phyloP scores from a whole-genome alignment of 148 eudicot species.

The Chenopodium formosanum region DNA sequence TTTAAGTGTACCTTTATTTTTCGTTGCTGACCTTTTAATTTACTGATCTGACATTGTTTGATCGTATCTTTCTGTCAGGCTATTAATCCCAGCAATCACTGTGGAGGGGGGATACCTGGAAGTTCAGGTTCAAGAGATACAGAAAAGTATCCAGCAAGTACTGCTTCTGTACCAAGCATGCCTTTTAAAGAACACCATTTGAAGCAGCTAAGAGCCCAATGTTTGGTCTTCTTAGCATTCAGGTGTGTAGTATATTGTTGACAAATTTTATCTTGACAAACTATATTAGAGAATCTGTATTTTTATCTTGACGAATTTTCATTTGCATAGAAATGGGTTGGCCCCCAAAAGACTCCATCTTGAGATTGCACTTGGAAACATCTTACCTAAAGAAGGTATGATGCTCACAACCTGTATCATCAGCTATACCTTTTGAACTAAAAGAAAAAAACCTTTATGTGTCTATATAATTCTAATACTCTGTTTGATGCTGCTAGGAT shows the following conservation, averaged over 20 bases:
- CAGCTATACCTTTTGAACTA: neutral
- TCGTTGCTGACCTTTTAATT: neutral
- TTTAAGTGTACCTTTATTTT: neutral
- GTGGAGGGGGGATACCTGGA: constrained; percentile 49
- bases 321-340: constrained; percentile 65
- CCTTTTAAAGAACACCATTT: constrained; percentile 95
- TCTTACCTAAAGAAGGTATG: constrained; percentile 62
- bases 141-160: constrained; percentile 56
- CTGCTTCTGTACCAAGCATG: constrained; percentile 45
- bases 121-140: constrained; percentile 58
- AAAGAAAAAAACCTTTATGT: too few species aligned
- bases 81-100: constrained; percentile 37
- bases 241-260: constrained; percentile 41
- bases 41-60: constrained; percentile 15
- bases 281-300: neutral
- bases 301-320: constrained; percentile 14
- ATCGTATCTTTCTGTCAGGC: constrained; percentile 39
- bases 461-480: neutral
- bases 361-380: constrained; percentile 87
- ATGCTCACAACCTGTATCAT: constrained; percentile 10
- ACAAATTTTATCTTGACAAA: too few species aligned
- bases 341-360: constrained; percentile 85
- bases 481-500: constrained; percentile 24
- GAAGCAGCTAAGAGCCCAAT: constrained; percentile 96
- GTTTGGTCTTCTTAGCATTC: constrained; percentile 93